These are phyloP conservation scores for Colletotrichum lini DNA, from an alignment of 2,329 filamentous ascomycete genomes.

Conservation along the genomic window DNA sequence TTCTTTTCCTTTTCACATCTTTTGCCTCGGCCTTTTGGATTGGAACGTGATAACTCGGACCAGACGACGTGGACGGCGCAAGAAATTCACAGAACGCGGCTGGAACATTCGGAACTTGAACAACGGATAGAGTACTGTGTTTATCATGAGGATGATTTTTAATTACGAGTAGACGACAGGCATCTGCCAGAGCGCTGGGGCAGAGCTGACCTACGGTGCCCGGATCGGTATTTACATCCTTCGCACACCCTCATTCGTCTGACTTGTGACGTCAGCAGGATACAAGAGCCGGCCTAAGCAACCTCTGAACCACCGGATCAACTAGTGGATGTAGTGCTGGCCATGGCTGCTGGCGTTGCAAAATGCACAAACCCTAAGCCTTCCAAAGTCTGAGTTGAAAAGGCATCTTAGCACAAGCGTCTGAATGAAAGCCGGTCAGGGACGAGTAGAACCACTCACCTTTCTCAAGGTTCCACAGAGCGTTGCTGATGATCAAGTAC, in stretches of 20 bases:
- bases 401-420: conserved; percentile 1
- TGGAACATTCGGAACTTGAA: too few species aligned
- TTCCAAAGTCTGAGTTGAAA: conserved; percentile 1
- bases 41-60: too few species aligned
- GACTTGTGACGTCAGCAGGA: not conserved
- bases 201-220: too few species aligned
- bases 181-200: not conserved
- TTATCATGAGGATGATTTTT: not conserved
- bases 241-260: too few species aligned
- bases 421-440: not conserved
- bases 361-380: conserved; percentile 28
- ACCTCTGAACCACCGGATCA: too few species aligned
- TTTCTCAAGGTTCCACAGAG: conserved; percentile 20
- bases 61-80: not conserved
- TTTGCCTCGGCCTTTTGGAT: not conserved
- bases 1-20: too few species aligned
- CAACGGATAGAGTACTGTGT: not conserved
- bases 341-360: conserved; percentile 25
- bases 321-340: conserved; percentile 16
- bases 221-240: not conserved
- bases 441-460: not conserved
- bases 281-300: not conserved
- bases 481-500: conserved; percentile 15
- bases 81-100: not conserved
- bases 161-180: not conserved